Percentiles rank a stretch among this genome's conserved stretches.
Evolutionary conservation across 1,139 yeast genomes (phyloP).

Genomic region (Hyphopichia burtonii): DNA sequence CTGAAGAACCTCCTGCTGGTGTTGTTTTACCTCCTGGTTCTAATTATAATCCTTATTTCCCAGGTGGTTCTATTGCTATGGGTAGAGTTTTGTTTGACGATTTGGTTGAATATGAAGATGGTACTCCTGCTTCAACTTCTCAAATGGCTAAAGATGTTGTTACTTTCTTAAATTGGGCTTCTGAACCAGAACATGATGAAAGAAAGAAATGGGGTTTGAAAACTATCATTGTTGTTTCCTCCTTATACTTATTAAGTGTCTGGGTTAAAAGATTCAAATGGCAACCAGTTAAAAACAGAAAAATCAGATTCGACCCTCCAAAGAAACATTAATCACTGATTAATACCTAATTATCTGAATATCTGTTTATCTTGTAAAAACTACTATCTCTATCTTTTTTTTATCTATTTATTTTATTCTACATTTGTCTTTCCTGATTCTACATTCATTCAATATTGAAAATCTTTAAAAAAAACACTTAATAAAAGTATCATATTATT

Average conservation of each 20-base stretch:
- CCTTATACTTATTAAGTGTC: constrained; percentile 78
- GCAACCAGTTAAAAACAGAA: constrained; percentile 94
- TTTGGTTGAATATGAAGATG: constrained; percentile 96
- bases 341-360: no score
- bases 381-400: not conserved
- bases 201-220: constrained; percentile 97
- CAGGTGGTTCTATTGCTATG: constrained; percentile 99
- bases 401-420: not conserved
- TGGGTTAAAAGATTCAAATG: constrained; percentile 99
- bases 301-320: constrained; percentile 91
- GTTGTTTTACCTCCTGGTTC: constrained; percentile 88
- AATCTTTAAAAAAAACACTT: not conserved
- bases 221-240: constrained; percentile 77
- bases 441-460: not conserved
- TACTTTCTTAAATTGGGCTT: constrained; percentile 95
- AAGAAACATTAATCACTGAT: constrained; percentile 54
- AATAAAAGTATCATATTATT: not conserved
- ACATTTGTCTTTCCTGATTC: not conserved
- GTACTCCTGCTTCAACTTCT: constrained; percentile 97
- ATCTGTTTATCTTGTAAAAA: not conserved
- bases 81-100: constrained; percentile 97
- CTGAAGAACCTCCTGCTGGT: constrained; percentile 99
- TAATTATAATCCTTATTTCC: constrained; percentile 99
- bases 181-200: constrained; percentile 98
- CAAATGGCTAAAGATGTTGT: constrained; percentile 99